Conservation (phyloP, 805 yeast genomes). For the Saturnispora mendoncae region DNA sequence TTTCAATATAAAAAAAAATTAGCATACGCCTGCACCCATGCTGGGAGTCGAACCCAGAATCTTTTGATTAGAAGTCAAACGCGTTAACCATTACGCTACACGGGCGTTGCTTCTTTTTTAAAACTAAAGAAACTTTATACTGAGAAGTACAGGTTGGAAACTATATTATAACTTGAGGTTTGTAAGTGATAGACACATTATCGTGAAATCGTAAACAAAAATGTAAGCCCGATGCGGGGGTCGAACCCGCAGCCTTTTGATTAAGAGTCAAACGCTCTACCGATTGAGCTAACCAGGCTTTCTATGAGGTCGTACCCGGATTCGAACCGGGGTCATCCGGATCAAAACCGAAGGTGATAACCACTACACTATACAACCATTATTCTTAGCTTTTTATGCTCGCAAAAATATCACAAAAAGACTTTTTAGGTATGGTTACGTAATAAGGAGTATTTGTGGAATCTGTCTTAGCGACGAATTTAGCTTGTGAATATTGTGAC, state of each 20-base stretch:
- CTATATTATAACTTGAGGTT: no score
- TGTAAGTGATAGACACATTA: no score
- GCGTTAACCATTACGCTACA: slow-evolving; percentile 78
- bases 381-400: no score
- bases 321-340: slow-evolving; percentile 80
- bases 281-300: slow-evolving; percentile 18
- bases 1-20: slow-evolving; percentile 20
- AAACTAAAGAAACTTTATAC: no score
- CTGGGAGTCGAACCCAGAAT: slow-evolving; percentile 81
- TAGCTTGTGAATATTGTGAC: no score
- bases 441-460: no score
- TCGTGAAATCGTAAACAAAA: no score
- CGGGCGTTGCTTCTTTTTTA: slow-evolving; percentile 44
- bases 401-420: no score
- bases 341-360: slow-evolving; percentile 76
- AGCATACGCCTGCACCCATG: slow-evolving; percentile 40
- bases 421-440: no score
- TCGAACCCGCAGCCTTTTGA: slow-evolving; percentile 18
- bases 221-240: slow-evolving; percentile 18
- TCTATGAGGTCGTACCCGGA: slow-evolving; percentile 64
- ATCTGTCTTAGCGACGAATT: no score
- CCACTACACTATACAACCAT: slow-evolving; percentile 65
- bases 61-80: slow-evolving; percentile 82
- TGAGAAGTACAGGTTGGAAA: no score
- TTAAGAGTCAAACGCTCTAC: slow-evolving; percentile 18